Evolutionary conservation across 2,329 filamentous ascomycete genomes (phyloP).

Genomic region (Chaetothyriales sp.): DNA sequence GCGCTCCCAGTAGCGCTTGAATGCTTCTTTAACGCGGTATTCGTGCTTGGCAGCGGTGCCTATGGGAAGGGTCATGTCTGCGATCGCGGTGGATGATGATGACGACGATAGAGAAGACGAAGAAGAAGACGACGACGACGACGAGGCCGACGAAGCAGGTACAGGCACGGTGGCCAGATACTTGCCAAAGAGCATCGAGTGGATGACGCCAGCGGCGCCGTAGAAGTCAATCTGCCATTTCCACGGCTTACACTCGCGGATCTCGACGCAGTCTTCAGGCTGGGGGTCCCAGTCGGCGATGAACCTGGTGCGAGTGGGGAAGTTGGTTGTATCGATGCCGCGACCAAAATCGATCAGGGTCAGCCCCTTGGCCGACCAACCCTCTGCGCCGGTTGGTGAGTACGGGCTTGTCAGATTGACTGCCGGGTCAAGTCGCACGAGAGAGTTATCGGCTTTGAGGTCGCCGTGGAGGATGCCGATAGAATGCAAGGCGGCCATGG

Average conservation of each 20-base stretch:
- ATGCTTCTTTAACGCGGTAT: constrained; percentile 65
- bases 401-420: constrained; percentile 48
- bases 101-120: too few relatives aligned
- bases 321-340: constrained; percentile 82
- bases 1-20: constrained; percentile 95
- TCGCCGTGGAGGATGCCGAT: constrained; percentile 79
- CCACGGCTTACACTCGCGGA: constrained; percentile 87
- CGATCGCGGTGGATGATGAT: too few relatives aligned
- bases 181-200: constrained; percentile 81
- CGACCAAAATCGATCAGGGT: constrained; percentile 89
- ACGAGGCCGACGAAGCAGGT: constrained; percentile 11
- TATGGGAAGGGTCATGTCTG: neutral
- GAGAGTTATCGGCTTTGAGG: constrained; percentile 88
- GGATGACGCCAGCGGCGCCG: constrained; percentile 75
- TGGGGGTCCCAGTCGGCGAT: constrained; percentile 90
- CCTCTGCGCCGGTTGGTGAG: constrained; percentile 56
- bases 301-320: constrained; percentile 65
- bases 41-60: constrained; percentile 37
- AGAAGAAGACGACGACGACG: constrained; percentile 7
- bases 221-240: constrained; percentile 97
- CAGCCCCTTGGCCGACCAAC: constrained; percentile 70
- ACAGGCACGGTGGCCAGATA: constrained; percentile 65
- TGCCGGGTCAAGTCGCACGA: constrained; percentile 54
- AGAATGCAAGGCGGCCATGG: constrained; percentile 71
- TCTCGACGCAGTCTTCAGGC: constrained; percentile 82